phyloP scores from a whole-genome alignment of 495 filamentous ascomycete species.

The Cercophora sp. region DNA sequence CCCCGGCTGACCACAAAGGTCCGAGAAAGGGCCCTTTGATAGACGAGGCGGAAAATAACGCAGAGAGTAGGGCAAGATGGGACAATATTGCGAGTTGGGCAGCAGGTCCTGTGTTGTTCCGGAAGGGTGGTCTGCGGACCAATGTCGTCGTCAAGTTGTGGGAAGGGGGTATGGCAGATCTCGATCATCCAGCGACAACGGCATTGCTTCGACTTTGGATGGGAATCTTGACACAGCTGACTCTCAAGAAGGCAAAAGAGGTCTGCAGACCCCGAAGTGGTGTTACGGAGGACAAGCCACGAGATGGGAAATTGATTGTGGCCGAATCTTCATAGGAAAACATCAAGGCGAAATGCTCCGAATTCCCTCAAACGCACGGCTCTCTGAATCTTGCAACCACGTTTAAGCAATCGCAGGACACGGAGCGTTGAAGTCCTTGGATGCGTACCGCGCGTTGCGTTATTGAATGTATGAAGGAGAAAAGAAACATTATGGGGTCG shows the following conservation, averaged over 20 bases:
- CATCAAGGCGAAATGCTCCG: slow-evolving; percentile 29
- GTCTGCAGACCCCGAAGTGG: not conserved
- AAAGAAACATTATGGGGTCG: not conserved
- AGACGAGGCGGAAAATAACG: not conserved
- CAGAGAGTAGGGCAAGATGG: not conserved
- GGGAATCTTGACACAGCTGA: no score
- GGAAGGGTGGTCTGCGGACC: no score
- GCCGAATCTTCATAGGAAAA: slow-evolving; percentile 33
- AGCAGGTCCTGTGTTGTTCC: no score
- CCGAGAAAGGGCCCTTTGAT: not conserved
- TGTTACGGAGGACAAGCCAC: not conserved
- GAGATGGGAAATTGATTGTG: slow-evolving; percentile 22
- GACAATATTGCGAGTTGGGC: no score
- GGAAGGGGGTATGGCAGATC: no score
- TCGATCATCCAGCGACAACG: no score
- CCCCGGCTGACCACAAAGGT: slow-evolving; percentile 1
- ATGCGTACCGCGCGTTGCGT: slow-evolving; percentile 31
- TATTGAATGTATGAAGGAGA: slow-evolving; percentile 19
- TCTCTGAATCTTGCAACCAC: slow-evolving; percentile 30
- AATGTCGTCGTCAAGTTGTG: no score
- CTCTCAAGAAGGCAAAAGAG: no score
- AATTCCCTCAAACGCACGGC: slow-evolving; percentile 39
- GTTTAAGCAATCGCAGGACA: slow-evolving; percentile 26
- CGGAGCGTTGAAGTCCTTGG: slow-evolving; percentile 25
- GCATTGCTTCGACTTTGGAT: no score